Conservation (phyloP, 495 filamentous ascomycete species). For the Pyronema omphalodes region DNA sequence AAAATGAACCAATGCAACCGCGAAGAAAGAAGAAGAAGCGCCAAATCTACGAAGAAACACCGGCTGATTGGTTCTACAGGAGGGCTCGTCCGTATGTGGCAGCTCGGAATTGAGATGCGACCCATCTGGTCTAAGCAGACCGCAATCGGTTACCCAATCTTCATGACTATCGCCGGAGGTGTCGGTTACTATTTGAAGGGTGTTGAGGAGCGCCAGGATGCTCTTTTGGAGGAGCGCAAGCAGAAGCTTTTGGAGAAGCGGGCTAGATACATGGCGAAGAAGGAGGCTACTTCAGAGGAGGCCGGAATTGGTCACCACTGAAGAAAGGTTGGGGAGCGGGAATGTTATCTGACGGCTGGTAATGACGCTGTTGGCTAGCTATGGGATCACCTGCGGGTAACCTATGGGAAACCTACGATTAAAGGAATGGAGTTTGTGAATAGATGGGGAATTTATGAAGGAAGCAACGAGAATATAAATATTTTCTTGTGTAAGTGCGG, state of each 20-base stretch:
- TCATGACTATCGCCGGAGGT: conserved; percentile 60
- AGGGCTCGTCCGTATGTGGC: conserved; percentile 77
- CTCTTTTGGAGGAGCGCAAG: conserved; percentile 55
- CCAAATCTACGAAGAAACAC: not conserved
- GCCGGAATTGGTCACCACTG: too few relatives aligned
- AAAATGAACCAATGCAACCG: too few relatives aligned
- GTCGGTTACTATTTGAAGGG: conserved; percentile 94
- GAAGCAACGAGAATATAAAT: too few relatives aligned
- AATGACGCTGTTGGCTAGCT: too few relatives aligned
- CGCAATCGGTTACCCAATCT: conserved; percentile 84
- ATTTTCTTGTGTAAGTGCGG: too few relatives aligned
- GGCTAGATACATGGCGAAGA: conserved; percentile 44
- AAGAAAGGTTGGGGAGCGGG: too few relatives aligned
- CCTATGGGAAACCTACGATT: too few relatives aligned
- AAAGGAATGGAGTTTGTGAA: too few relatives aligned
- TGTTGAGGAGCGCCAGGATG: conserved; percentile 59
- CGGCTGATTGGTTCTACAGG: conserved; percentile 33
- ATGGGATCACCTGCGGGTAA: too few relatives aligned
- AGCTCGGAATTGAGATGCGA: conserved; percentile 96
- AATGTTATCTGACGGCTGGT: too few relatives aligned
- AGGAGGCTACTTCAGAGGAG: not conserved
- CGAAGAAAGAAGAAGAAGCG: not conserved
- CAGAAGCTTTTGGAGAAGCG: conserved; percentile 72
- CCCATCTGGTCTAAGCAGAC: conserved; percentile 63
- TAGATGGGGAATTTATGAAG: too few relatives aligned